A percentile compares a stretch with the other conserved stretches of the same genome.
These are phyloP conservation scores for Tetragonia tetragonoides DNA, from an alignment of 148 eudicot species.

Conservation along the genomic window DNA sequence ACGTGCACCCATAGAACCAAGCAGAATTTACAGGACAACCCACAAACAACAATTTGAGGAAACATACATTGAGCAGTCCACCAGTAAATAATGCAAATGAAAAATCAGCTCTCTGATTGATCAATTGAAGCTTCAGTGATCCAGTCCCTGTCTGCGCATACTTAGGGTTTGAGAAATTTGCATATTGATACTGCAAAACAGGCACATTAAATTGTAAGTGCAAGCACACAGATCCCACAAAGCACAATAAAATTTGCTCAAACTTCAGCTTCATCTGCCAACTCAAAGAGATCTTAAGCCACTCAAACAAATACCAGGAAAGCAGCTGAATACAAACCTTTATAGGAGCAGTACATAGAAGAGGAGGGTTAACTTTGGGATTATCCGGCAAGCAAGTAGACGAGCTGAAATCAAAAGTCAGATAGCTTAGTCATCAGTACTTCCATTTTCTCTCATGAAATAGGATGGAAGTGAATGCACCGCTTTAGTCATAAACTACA, in stretches of 20 bases:
- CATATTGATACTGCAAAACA: conserved; percentile 69
- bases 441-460: neutral
- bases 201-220: neutral
- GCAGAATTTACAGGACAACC: too few relatives aligned
- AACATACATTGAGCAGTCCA: conserved; percentile 54
- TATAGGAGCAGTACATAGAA: conserved; percentile 74
- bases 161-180: conserved; percentile 58
- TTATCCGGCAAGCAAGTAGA: conserved; percentile 55
- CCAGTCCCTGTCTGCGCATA: conserved; percentile 61
- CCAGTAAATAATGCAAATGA: conserved; percentile 77
- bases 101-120: conserved; percentile 82
- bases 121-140: conserved; percentile 68
- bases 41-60: neutral
- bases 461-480: neutral
- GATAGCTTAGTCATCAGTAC: neutral
- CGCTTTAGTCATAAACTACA: neutral
- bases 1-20: too few relatives aligned
- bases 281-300: neutral
- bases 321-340: conserved; percentile 44
- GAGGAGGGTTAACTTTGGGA: conserved; percentile 47
- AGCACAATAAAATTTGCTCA: neutral
- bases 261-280: neutral
- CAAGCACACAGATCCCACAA: neutral
- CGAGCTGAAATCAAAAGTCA: conserved; percentile 42
- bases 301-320: neutral